Evolutionary conservation across 169 alveolate genomes (phyloP), one percentile per base, ranked within the genome.

Genomic region (Cryptosporidium bovis): DNA sequence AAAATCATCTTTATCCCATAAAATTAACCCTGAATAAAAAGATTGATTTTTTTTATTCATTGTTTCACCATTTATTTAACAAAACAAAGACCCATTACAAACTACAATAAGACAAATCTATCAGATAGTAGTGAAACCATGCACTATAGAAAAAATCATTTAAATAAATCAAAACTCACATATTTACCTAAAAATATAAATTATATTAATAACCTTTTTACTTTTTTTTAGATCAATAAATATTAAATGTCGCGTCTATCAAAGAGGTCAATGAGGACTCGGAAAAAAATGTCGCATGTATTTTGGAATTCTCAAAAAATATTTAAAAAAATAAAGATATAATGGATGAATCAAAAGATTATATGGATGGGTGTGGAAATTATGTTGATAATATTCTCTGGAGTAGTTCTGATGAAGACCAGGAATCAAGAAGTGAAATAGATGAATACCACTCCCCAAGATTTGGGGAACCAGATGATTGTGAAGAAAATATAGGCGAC

Each of bases 231-330:
- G 87, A 60, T 56, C 77, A 62, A 7, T 62, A 10, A 27, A 15
- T 12, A 44, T 31, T 24, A 13, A n/a, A 48, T 62, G 77, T 77
- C 87, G 48, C 64, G 87, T 77, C 87, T 77, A 24, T 48, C 31
- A 58, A 77, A 77, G 87, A 77, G 87, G 87, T 77, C 87, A 77
- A 62, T 44, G 20, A 15, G 77, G 87, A 77, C 87, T 77, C 46
- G 50, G 31, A 13, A 13, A 33, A 58, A 33, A 18, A 31, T 27
- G 40, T 31, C 20, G 31, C 20, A 33, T 31, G 68, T 1, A 31
- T 62, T 16, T 4, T 18, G 6, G 50, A 6, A 6, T 27, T 48
- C 13, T 18, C 13, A 62, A 27, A 18, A 62, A 62, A 62, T 18
- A 27, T 31, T 31, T 27, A 27, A 27, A 18, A 16, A 62, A 27